Evolutionary conservation across 179 eudicot species (phyloP).

Genomic region (Sideroxylon spinosum): DNA sequence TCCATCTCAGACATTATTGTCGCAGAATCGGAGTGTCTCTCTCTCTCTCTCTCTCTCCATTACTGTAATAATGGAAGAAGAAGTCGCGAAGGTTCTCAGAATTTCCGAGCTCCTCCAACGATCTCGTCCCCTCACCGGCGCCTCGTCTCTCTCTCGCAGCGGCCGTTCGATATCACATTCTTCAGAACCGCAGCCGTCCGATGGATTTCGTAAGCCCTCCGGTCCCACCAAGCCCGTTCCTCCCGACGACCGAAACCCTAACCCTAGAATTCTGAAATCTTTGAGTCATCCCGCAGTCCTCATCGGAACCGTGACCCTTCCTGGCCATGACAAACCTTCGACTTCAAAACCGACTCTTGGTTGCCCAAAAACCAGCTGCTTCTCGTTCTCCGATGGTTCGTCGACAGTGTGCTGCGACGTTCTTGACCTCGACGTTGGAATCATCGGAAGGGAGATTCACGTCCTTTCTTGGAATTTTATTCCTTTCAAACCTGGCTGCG

Average conservation of each 20-base stretch:
- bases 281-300: slow-evolving; percentile 40
- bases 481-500: slow-evolving; percentile 48
- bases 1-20: too few species aligned
- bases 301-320: slow-evolving; percentile 53
- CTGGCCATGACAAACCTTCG: slow-evolving; percentile 17
- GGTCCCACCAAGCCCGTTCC: background rate
- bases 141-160: slow-evolving; percentile 31
- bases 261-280: slow-evolving; percentile 36
- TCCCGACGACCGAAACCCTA: slow-evolving; percentile 21
- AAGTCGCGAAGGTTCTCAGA: slow-evolving; percentile 20
- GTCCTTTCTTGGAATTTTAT: slow-evolving; percentile 74
- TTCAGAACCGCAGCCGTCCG: background rate
- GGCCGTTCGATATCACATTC: slow-evolving; percentile 2
- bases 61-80: slow-evolving; percentile 29
- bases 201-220: slow-evolving; percentile 14
- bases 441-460: slow-evolving; percentile 43
- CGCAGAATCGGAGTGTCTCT: background rate
- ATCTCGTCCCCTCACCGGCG: slow-evolving; percentile 56
- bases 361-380: slow-evolving; percentile 36
- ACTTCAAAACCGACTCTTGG: slow-evolving; percentile 14
- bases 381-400: slow-evolving; percentile 54
- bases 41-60: background rate
- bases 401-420: slow-evolving; percentile 61
- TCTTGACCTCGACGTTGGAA: slow-evolving; percentile 40
- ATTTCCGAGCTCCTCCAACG: slow-evolving; percentile 53